Evolutionary conservation across 1,284 basidiomycete species (phyloP), one percentile per base, ranked within the genome.

Genomic region (Microbotryum intermedium): DNA sequence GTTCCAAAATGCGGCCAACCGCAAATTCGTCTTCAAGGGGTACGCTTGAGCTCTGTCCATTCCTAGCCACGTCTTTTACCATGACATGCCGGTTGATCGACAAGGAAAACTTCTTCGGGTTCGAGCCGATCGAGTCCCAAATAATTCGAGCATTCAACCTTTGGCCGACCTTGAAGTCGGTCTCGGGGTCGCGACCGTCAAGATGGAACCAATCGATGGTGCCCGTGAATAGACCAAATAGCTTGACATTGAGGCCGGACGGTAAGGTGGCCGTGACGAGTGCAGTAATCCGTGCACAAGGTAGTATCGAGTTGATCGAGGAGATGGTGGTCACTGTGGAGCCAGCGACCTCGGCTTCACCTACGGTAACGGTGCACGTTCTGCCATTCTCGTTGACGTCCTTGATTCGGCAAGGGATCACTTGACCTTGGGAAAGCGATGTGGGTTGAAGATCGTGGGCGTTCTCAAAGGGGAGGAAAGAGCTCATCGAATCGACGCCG

Each of bases 191-290:
- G 30, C 58, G 60, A 7, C 78, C 74, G 21, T 78, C 79, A 23
- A 97, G 77, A 75, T 98, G 93, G 63, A 86, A 82, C 48, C 84
- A 78, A 72, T 97, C 92, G 54, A 92, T 82, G 0, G 91, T 94
- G 30, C 90, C 94, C 53, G 91, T 86, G 74, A 93, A 97, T 76
- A 90, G 94, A 2, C 93, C 94, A 34, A 93, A 82, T 23, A 97
- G 80, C 76, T 94, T 92, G 52, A 98, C 79, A 71, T 89, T 89
- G 55, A 98, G 78, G 26, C 97, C 95, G 23, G 79, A 80, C 20
- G 86, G 79, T 44, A 85, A 79, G n/a, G 88, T 80, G 9, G 84
- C 83, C 4, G 91, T 97, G 60, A 98, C 80, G 34, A 97, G 79
- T 20, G 82, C 84, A 72, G 87, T 84, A n/a, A 94, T 89, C 13